Base-by-base conservation (phyloP, 768 basidiomycete genomes). In the Serpula lacrymans region DNA sequence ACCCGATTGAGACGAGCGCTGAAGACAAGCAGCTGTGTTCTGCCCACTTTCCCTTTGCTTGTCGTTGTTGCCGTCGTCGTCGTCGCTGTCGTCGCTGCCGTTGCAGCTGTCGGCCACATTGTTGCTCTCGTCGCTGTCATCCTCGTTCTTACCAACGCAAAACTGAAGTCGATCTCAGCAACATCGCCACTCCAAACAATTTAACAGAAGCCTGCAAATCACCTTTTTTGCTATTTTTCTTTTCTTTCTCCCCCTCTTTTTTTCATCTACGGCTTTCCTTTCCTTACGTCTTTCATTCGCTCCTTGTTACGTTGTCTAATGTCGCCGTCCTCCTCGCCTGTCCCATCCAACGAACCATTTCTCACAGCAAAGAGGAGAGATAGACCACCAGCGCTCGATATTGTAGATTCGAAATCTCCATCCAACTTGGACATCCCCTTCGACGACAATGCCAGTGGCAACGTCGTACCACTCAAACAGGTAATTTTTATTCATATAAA, bases 371-470 rank as follows among this genome's bases (percentile, higher is more conserved):
- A 61, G 64, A 70, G 64, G 59, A 70, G 69, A 60, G 75, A 77
- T 57, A 68, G 71, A 50, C 74, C 74, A 30, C 70, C 75, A 27
- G 69, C 72, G 39, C 72, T 80, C 46, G 73, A 76, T 52, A 69
- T 76, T 37, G 56, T 60, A 42, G 62, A 65, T 40, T 49, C 65
- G 43, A 62, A 18, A 31, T 39, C 64, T 32, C 57, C 53, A 24
- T 65, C 68, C 33, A 71, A 74, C 57, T 58, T 48, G 38, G 68
- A 71, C 45, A 50, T 65, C 41, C 59, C 54, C 47, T 60, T 67
- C 46, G 64, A 69, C n/a, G n/a, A n/a, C n/a, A n/a, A n/a, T n/a
- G n/a, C 40, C 14, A 39, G 22, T 35, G 29, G 34, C 34, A 41
- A 29, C 18, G 43, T 43, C 23, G 11, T 43, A 24, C 23, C 27